These are phyloP conservation scores for Globisporangium paroecandrum DNA, from an alignment of 352 stramenopile genomes.

Conservation along the genomic window DNA sequence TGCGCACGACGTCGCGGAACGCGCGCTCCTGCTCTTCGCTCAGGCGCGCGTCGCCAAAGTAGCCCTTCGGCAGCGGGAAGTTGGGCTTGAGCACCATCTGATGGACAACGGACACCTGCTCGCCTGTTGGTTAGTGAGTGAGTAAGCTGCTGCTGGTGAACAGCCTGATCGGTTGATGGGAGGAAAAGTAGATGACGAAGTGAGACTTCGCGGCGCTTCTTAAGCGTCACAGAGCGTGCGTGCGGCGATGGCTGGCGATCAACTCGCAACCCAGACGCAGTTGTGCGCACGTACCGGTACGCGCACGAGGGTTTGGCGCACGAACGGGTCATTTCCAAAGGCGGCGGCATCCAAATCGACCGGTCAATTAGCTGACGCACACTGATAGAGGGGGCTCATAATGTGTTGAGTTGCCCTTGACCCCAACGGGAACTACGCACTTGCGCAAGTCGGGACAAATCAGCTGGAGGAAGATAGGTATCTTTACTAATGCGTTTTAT, in stretches of 20 bases:
- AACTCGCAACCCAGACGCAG: not conserved
- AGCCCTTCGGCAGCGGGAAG: conserved; percentile 24
- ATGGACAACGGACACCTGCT: not conserved
- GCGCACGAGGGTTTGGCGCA: not conserved
- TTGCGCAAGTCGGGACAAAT: not conserved
- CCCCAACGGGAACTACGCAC: not conserved
- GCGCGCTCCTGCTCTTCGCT: conserved; percentile 28
- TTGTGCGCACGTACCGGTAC: not conserved
- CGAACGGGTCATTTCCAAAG: not conserved
- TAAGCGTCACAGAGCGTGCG: not conserved
- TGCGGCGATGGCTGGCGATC: not conserved
- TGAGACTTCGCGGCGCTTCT: not conserved
- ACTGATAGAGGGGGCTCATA: not conserved
- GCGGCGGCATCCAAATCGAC: not conserved
- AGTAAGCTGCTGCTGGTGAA: not conserved
- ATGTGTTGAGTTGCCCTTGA: not conserved
- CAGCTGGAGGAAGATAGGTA: too few relatives aligned
- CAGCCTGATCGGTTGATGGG: not conserved
- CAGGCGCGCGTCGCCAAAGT: conserved; percentile 29
- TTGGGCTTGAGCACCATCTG: conserved; percentile 16
- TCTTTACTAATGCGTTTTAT: too few relatives aligned
- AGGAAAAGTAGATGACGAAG: not conserved
- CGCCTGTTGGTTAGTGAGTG: not conserved
- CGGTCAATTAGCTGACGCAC: not conserved
- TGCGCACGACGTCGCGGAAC: conserved; percentile 28